A percentile compares a stretch with the other conserved stretches of the same genome.
phyloP scores from a whole-genome alignment of 768 basidiomycete genomes.

The Naganishia onofrii region DNA sequence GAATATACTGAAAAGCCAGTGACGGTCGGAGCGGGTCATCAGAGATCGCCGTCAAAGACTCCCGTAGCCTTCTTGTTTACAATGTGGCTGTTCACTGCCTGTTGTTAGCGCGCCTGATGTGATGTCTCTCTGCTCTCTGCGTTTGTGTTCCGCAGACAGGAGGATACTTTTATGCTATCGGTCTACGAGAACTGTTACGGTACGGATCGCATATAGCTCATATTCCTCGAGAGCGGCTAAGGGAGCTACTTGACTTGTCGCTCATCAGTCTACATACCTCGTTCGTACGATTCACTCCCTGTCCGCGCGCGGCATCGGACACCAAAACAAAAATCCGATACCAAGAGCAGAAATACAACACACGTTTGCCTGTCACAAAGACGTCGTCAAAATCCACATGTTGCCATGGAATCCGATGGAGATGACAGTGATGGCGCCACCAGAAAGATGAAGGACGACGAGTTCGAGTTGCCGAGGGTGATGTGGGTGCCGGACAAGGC shows the following conservation, averaged over 20 bases:
- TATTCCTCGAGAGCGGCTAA: no score
- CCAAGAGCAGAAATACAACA: not conserved
- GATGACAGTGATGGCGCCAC: not conserved
- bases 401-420: conserved; percentile 13
- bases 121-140: not conserved
- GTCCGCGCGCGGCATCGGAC: not conserved
- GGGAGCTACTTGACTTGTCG: not conserved
- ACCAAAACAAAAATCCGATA: not conserved
- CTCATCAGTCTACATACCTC: not conserved
- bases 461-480: conserved; percentile 20
- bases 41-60: no score
- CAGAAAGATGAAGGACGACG: not conserved
- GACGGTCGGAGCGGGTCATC: no score
- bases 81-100: not conserved
- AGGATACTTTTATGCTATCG: not conserved
- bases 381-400: not conserved
- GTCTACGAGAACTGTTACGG: not conserved
- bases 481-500: conserved; percentile 18
- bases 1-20: no score
- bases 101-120: not conserved
- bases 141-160: not conserved
- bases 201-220: no score
- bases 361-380: not conserved
- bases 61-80: not conserved
- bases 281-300: not conserved